Percentiles rank a stretch among this genome's conserved stretches.
phyloP scores from a whole-genome alignment of 164 flowering plant species.

The Brasenia schreberi region DNA sequence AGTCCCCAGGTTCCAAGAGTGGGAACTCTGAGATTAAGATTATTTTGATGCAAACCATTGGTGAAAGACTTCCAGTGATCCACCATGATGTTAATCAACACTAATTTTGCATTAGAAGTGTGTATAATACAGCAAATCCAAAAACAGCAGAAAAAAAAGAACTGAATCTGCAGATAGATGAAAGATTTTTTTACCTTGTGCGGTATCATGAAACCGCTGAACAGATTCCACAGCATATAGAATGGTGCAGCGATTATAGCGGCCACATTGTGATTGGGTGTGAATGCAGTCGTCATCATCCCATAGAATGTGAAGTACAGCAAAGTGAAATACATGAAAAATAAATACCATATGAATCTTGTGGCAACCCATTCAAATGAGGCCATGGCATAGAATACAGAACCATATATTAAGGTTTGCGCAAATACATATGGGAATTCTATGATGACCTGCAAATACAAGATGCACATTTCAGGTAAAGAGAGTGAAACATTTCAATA shows the following conservation, averaged over 20 bases:
- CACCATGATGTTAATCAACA: neutral
- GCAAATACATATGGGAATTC: constrained; percentile 90
- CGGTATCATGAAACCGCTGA: constrained; percentile 92
- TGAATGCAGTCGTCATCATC: constrained; percentile 95
- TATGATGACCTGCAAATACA: constrained; percentile 56
- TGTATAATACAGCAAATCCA: neutral
- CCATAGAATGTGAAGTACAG: constrained; percentile 93
- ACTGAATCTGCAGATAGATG: neutral
- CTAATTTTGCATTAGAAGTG: neutral
- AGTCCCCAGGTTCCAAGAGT: neutral
- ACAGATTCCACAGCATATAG: constrained; percentile 97
- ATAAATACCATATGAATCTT: constrained; percentile 72
- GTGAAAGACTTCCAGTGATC: neutral
- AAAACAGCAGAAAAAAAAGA: neutral
- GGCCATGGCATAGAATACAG: constrained; percentile 81
- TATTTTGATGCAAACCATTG: neutral
- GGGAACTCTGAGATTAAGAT: neutral
- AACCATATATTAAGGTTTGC: constrained; percentile 65
- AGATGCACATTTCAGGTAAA: neutral
- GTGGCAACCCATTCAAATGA: constrained; percentile 62
- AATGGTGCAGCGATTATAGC: constrained; percentile 86
- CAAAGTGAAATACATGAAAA: constrained; percentile 82
- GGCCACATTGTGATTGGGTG: constrained; percentile 90
- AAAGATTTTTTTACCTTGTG: constrained; percentile 49
- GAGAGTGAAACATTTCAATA: neutral